phyloP scores from a whole-genome alignment of 805 yeast species.

The Yarrowia keelungensis region DNA sequence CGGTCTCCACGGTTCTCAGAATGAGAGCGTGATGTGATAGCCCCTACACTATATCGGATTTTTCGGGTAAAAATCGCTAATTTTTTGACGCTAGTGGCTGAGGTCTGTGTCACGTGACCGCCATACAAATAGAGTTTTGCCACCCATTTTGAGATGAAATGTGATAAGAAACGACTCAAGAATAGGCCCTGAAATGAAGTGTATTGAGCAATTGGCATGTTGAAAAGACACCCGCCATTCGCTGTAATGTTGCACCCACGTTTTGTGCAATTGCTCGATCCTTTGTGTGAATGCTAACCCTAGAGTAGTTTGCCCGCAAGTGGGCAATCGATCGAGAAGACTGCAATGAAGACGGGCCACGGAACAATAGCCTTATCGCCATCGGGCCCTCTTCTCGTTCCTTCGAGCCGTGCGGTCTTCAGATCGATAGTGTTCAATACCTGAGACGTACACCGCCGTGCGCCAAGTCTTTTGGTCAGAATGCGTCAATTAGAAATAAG shows the following conservation, averaged over 20 bases:
- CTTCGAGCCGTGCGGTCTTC: neutral
- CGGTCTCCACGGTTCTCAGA: slow-evolving; percentile 37
- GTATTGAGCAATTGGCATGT: too few relatives aligned
- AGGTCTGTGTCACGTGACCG: neutral
- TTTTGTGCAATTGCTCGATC: neutral
- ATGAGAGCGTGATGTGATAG: slow-evolving; percentile 39
- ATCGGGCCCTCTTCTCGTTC: neutral
- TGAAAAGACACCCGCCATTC: too few relatives aligned
- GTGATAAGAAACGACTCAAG: too few relatives aligned
- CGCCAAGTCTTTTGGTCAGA: neutral
- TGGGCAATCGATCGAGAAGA: neutral
- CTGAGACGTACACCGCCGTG: slow-evolving; percentile 9
- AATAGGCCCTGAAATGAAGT: too few relatives aligned
- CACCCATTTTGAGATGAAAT: too few relatives aligned
- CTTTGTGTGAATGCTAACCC: slow-evolving; percentile 14
- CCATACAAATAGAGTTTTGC: too few relatives aligned
- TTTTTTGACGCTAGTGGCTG: neutral
- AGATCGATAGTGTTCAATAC: slow-evolving; percentile 2
- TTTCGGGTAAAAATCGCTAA: neutral
- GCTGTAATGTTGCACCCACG: too few relatives aligned
- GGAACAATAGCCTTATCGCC: neutral
- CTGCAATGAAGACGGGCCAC: too few relatives aligned
- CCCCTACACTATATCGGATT: slow-evolving; percentile 37
- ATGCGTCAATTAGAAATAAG: slow-evolving; percentile 21
- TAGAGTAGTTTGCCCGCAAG: slow-evolving; percentile 17